Conservation (phyloP, 208 protist species). For the Wallacemonas sp. region DNA sequence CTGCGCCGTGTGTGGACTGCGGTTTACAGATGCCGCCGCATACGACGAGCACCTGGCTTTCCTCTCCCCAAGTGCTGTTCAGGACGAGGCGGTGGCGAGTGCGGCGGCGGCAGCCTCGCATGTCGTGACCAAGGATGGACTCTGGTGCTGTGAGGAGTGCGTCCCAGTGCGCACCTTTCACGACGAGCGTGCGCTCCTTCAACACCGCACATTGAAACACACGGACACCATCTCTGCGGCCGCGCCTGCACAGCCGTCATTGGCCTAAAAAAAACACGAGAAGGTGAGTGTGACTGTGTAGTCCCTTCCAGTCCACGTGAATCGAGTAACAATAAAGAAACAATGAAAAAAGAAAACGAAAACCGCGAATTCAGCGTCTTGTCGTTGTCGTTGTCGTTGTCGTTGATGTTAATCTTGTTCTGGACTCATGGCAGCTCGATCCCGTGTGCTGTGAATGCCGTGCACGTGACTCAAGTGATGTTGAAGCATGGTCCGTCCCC, state of each 20-base stretch:
- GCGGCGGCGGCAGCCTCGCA: background rate
- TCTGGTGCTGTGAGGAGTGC: constrained; percentile 24
- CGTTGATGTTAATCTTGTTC: too few relatives aligned
- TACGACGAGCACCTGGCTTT: constrained; percentile 48
- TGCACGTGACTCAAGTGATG: too few relatives aligned
- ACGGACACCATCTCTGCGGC: too few relatives aligned
- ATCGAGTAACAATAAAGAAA: too few relatives aligned
- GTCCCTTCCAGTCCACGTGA: too few relatives aligned
- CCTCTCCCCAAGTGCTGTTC: constrained; percentile 27
- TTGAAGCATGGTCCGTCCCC: background rate
- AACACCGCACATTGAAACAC: constrained; percentile 37
- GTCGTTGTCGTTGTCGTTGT: too few relatives aligned
- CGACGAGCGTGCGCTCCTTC: constrained; percentile 35
- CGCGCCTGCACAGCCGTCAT: too few relatives aligned
- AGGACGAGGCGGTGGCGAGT: constrained; percentile 3
- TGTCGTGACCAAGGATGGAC: background rate
- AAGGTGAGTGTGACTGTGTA: background rate
- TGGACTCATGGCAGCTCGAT: too few relatives aligned
- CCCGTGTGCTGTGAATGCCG: too few relatives aligned
- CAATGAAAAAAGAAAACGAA: too few relatives aligned
- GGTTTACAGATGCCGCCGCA: constrained; percentile 22
- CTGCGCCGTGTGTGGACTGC: constrained; percentile 36
- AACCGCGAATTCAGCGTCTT: too few relatives aligned
- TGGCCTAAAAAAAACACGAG: background rate
- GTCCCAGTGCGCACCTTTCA: constrained; percentile 21